Evolutionary conservation across 139 green algal genomes (phyloP), one percentile per base, ranked within the genome.

Genomic region (Chlorokybus atmophyticus): DNA sequence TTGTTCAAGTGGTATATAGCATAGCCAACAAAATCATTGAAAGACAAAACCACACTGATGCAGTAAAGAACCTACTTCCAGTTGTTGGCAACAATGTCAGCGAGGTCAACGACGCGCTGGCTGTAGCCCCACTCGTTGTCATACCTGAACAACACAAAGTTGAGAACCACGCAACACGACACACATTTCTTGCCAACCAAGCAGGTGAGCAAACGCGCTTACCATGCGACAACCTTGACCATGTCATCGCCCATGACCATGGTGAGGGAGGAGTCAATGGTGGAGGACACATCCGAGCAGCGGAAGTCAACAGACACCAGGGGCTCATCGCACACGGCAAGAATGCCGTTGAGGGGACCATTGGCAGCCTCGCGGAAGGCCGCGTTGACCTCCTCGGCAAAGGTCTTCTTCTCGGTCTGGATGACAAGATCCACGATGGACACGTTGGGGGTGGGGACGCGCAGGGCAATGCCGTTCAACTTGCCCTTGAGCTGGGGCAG

Each of bases 321-420:
- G 38, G 92, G 92, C 66, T 84, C 68, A 58, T 99, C 87, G 56
- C 74, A 82, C 29, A 96, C 77, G 40, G 67, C 85, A 21, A 99
- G 80, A 29, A 98, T 74, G 55, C 89, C 88, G 50, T 70, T 70
- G 19, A 67, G 31, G 30, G 77, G 65, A 53, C 86, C 87, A 17
- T 76, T 63, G 47, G 82, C 70, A 6, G 85, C 88, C 78, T 90
- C 75, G n/a, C 79, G 70, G 85, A 99, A 95, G 38, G 89, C 89
- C 38, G 77, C 80, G 77, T 99, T 99, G 2, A 99, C 92, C 75
- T 98, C 92, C 83, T 99, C 92, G 10, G 91, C 89, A 2, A 95
- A 86, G n/a, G 85, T 93, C 85, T 97, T 97, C 86, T 97, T 96
- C 80, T 94, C 88, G 10, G 83, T 75, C 55, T 82, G 68, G 59